Base-by-base conservation (phyloP, 768 basidiomycete species). In the Amanita rubescens region DNA sequence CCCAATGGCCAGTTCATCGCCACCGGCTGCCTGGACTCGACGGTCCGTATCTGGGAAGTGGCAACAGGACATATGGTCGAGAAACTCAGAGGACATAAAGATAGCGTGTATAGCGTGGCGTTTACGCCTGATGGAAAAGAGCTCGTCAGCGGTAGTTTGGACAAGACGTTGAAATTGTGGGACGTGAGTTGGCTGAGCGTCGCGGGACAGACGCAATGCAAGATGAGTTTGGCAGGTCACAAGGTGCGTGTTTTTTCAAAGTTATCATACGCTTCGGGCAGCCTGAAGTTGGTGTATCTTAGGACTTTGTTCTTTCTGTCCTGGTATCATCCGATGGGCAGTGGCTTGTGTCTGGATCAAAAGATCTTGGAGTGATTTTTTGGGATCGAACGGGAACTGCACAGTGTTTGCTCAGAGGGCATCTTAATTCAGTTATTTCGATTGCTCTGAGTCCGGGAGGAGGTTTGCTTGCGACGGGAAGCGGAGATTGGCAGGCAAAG, bases 321-420 rank as follows among this genome's bases (percentile, higher is more conserved):
- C 75, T 67, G 12, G 90, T 94, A 45, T 92, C 90, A 42, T 87
- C 91, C 58, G 94, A 97, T 67, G 91, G 90, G 3, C 83, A 90
- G 59, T 81, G 93, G 90, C 86, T 98, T 59, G 94, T 96, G 12
- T 94, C 91, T 9, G 95, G 95, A 1, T 79, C 78, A 3, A 97
- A 97, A 71, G 96, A 99, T 66, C 87, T 96, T 11, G 88, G 92
- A 0, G 94, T 99, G 53, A 91, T 94, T 66, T 93, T 95, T 66
- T 92, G 90, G 85, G 90, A 94, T 65, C 76, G 80, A 58, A 78
- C 77, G 12, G 78, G 75, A 25, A 79, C 83, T 35, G 86, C 92
- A 61, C 94, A 98, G 67, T 87, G 90, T 62, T 92, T 95, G 87
- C 75, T 99, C 30, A 94, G 96, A 65, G 78, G 79, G 3, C 79